These are phyloP conservation scores for Mortierella sp. DNA, from an alignment of 371 early-diverging fungal species.

Conservation along the genomic window DNA sequence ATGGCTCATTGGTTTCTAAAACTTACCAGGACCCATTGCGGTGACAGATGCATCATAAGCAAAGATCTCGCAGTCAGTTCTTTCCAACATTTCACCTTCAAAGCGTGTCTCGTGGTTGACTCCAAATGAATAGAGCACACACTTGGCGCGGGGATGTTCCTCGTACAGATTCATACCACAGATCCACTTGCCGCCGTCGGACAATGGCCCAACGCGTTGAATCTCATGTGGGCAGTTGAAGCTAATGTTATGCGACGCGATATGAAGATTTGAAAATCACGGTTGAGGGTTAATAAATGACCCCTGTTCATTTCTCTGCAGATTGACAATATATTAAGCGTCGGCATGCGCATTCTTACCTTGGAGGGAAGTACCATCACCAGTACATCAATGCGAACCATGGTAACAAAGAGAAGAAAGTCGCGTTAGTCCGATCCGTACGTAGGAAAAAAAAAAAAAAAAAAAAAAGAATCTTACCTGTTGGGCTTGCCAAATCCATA, in stretches of 20 bases:
- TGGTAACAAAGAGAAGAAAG: background rate
- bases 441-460: too few species aligned
- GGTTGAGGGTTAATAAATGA: too few species aligned
- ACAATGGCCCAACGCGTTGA: background rate
- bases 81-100: constrained; percentile 52
- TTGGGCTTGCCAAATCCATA: background rate
- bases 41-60: constrained; percentile 48
- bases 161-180: constrained; percentile 50
- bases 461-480: background rate
- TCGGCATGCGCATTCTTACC: background rate
- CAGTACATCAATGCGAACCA: background rate
- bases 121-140: constrained; percentile 52
- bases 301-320: too few species aligned
- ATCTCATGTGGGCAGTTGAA: constrained; percentile 4
- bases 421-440: too few species aligned
- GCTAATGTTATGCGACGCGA: too few species aligned
- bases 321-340: too few species aligned
- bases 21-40: constrained; percentile 41
- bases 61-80: constrained; percentile 45
- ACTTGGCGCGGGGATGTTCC: constrained; percentile 45
- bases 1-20: constrained; percentile 2
- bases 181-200: constrained; percentile 29
- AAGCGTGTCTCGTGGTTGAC: constrained; percentile 52
- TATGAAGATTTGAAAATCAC: too few species aligned
- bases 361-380: constrained; percentile 4